Evolutionary conservation across 768 basidiomycete genomes (phyloP), one percentile per base, ranked within the genome.

Genomic region (Trametes punicea): DNA sequence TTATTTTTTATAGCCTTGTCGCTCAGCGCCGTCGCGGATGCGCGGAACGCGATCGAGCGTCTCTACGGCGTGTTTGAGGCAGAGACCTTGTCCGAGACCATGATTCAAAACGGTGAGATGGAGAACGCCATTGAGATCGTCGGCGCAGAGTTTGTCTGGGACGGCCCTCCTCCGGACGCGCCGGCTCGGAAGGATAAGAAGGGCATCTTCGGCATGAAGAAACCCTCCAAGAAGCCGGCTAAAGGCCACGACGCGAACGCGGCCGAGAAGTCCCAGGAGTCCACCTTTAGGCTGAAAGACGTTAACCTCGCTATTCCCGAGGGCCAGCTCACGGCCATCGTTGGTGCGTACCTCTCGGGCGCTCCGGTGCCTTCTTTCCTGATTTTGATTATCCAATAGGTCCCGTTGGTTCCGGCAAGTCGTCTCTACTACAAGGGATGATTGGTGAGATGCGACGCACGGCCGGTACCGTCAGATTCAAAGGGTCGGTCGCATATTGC

Each of bases 381-480:
- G 11, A 8, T 48, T 46, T 31, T 25, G 30, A 2, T 7, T 18
- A 9, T 5, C 5, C 0, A 9, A 7, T 33, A 61, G 62, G 60
- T 2, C 78, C 88, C 2, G 90, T 93, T 21, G 90, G 90, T 6
- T 75, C 77, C 42, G 84, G 87, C 11, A 85, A 88, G 73, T 80
- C 83, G 1, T 85, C 83, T 1, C 70, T 92, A 25, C 73, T 92
- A 38, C 85, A 91, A 60, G 89, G 83, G 7, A 65, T 91, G 27
- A 83, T 90, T 55, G 88, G 88, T 2, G 93, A 95, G 69, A 95
- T 95, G 93, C 76, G 86, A 55, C 76, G 77, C 61, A 84, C 81
- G 0, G 67, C 72, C 11, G 92, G 92, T 2, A 78, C 71, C 8
- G 81, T 90, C 23, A 54, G 50, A 29, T 90, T 93, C 64, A 87